A percentile compares a stretch with the other conserved stretches of the same genome.
These are phyloP conservation scores for Tetradesmus obliquus DNA, from an alignment of 139 green algal species.

Conservation along the genomic window DNA sequence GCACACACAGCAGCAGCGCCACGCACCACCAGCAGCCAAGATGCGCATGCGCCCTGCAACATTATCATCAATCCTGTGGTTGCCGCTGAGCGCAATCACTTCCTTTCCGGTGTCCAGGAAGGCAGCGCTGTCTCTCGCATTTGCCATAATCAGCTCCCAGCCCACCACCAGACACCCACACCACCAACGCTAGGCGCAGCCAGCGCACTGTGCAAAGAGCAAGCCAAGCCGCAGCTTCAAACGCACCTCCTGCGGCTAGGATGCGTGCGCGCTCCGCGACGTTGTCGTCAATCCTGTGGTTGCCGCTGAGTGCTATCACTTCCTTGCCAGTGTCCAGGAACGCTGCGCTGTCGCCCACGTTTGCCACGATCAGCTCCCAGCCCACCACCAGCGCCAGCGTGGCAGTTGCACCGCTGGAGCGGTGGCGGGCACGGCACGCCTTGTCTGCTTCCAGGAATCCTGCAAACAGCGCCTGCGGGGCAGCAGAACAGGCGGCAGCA, in stretches of 20 bases:
- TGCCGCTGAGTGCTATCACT: constrained; percentile 72
- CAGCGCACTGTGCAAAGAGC: background rate
- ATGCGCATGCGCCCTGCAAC: constrained; percentile 76
- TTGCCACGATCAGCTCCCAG: constrained; percentile 86
- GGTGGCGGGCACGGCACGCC: constrained; percentile 53
- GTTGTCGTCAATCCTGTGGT: constrained; percentile 81
- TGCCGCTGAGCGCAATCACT: constrained; percentile 72
- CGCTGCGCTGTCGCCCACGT: constrained; percentile 89
- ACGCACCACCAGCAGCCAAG: constrained; percentile 58
- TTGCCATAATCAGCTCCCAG: constrained; percentile 87
- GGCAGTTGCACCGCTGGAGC: constrained; percentile 78
- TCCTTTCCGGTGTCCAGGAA: constrained; percentile 85
- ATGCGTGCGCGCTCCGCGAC: constrained; percentile 76
- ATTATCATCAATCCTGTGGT: constrained; percentile 80
- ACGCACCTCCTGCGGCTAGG: constrained; percentile 59
- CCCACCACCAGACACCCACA: constrained; percentile 47
- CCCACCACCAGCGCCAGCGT: constrained; percentile 80
- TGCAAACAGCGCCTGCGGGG: constrained; percentile 58
- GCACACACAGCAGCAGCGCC: too few species aligned
- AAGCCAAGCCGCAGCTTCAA: background rate
- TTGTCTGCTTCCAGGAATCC: constrained; percentile 60
- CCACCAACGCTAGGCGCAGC: too few species aligned
- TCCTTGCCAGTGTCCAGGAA: constrained; percentile 86
- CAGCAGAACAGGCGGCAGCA: background rate
- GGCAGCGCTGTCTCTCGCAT: constrained; percentile 89